phyloP scores from a whole-genome alignment of 306 rosid species.

The Purshia tridentata region DNA sequence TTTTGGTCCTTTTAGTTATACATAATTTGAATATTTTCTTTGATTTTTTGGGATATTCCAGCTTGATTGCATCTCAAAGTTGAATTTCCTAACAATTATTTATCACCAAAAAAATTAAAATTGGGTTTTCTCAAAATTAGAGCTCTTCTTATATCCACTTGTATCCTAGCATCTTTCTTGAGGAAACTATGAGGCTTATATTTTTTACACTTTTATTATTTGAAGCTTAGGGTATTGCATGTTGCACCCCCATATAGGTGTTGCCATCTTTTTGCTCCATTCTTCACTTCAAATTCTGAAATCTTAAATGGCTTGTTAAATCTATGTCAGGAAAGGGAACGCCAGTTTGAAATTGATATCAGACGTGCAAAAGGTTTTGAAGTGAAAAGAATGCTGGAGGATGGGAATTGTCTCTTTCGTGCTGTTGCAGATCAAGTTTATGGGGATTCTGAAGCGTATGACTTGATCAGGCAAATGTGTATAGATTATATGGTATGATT shows the following conservation, averaged over 20 bases:
- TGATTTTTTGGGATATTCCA: background rate
- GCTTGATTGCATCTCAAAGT: background rate
- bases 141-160: background rate
- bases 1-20: background rate
- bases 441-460: constrained; percentile 81
- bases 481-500: constrained; percentile 83
- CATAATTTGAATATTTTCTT: background rate
- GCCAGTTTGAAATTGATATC: constrained; percentile 85
- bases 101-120: background rate
- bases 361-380: constrained; percentile 78
- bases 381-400: constrained; percentile 86
- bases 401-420: constrained; percentile 98
- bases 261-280: constrained; percentile 5
- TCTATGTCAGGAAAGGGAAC: constrained; percentile 76
- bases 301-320: constrained; percentile 10
- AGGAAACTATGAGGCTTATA: background rate
- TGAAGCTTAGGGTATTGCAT: background rate
- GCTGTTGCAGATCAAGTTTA: constrained; percentile 97
- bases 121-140: constrained; percentile 1
- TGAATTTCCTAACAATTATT: background rate
- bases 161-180: background rate
- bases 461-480: constrained; percentile 83
- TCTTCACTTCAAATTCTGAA: constrained; percentile 10
- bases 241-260: constrained; percentile 1
- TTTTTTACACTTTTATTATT: background rate